Base-by-base conservation (phyloP, 345 rosid genomes). In the Bruguiera parviflora region DNA sequence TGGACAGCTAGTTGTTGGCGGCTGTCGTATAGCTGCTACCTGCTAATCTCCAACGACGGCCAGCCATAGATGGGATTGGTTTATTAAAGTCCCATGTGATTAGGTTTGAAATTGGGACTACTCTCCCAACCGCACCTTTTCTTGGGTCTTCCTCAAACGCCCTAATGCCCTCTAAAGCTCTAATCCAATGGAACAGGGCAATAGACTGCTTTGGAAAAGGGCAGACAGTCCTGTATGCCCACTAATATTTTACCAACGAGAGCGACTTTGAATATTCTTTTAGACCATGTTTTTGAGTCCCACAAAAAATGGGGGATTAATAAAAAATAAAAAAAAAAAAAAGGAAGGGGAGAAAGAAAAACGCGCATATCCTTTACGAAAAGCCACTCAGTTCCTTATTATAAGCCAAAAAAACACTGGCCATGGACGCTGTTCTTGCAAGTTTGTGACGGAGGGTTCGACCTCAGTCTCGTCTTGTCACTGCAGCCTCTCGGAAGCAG, bases 281-380 rank as follows among this genome's bases (percentile, higher is more conserved):
- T 73, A 78, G 74, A 79, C 80, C 73, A 70, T 47, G 29, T 25
- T 5, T 10, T 33, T 13, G 22, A 43, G 33, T 21, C 64, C 71
- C 35, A 70, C 64, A 53, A 43, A 43, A 9, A 16, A 55, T 28
- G 59, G 66, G 62, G 37, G 18, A 13, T n/a, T n/a, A 31, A 29
- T 43, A 66, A 62, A 33, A 33, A 2, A 24, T 3, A 25, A 52
- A 9, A 52, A 20, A 52, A 52, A 52, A 31, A 31, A 5, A 31
- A 31, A 0, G 32, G 6, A 0, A 9, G 1, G 49, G 0, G 49
- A 4, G 18, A 4, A 43, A 18, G 16, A 43, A 43, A 18, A 43
- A 43, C 71, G 60, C 61, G 78, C 28, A 69, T 55, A n/a, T 29
- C 39, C n/a, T n/a, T n/a, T n/a, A n/a, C n/a, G 19, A 56, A 56